These are phyloP conservation scores for Tolypocladium endophyticum DNA, from an alignment of 2,329 filamentous ascomycete species.

Conservation along the genomic window DNA sequence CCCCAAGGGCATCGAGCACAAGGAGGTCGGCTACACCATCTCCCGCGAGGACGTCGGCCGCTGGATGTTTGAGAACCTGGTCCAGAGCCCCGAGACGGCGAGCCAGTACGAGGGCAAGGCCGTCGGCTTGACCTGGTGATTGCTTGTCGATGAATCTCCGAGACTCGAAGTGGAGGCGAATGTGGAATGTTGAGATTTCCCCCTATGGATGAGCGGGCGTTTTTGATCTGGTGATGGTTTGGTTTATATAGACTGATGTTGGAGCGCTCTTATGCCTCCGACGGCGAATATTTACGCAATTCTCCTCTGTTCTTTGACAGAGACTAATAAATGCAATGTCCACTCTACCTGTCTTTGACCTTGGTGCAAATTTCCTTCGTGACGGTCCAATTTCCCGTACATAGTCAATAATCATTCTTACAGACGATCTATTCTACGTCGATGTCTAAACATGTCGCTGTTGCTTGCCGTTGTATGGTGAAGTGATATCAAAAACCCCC, in stretches of 20 bases:
- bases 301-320: background rate
- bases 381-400: no score
- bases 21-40: constrained; percentile 29
- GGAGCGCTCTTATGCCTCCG: background rate
- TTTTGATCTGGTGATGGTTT: constrained; percentile 10
- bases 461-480: background rate
- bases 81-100: constrained; percentile 8
- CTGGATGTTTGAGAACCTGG: constrained; percentile 28
- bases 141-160: background rate
- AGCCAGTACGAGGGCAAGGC: constrained; percentile 17
- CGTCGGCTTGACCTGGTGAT: constrained; percentile 17
- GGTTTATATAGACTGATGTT: background rate
- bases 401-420: background rate
- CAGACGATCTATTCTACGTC: background rate
- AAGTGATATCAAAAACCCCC: background rate
- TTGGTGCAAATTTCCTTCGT: no score
- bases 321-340: background rate
- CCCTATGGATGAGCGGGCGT: constrained; percentile 11
- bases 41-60: constrained; percentile 28
- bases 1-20: constrained; percentile 18
- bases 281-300: background rate
- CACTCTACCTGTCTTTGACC: background rate
- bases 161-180: background rate
- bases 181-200: background rate
- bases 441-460: background rate